Evolutionary conservation across 2,329 filamentous ascomycete genomes (phyloP).

Genomic region (Immersiporthe knoxdaviesiana): DNA sequence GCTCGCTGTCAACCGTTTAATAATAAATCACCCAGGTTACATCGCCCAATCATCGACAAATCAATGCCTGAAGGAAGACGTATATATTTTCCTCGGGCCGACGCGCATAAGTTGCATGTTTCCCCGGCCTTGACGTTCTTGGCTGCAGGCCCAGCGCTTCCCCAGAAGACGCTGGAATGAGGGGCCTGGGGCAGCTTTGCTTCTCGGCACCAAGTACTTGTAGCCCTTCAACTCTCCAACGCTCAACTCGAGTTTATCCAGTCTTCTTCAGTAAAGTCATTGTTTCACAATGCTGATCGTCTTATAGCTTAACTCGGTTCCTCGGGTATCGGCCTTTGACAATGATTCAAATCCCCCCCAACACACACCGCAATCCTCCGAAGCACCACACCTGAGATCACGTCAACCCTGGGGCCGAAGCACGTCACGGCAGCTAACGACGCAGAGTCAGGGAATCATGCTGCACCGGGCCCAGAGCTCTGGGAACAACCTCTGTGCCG

Average conservation of each 20-base stretch:
- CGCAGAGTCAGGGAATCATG: neutral
- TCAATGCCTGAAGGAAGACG: neutral
- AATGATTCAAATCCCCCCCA: no score
- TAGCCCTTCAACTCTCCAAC: neutral
- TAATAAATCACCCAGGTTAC: neutral
- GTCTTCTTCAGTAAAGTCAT: neutral
- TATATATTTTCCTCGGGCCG: neutral
- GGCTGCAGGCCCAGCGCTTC: neutral
- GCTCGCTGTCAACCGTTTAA: no score
- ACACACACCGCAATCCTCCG: neutral
- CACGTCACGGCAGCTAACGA: conserved; percentile 8
- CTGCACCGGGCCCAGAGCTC: neutral
- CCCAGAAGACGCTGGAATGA: neutral
- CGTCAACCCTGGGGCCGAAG: conserved; percentile 16
- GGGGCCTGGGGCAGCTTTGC: neutral
- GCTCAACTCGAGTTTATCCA: neutral
- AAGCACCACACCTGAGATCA: neutral
- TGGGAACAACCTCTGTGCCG: neutral
- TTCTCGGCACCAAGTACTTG: neutral
- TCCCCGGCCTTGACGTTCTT: neutral
- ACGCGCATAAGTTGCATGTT: neutral
- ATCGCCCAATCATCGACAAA: neutral
- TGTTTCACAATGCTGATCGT: neutral
- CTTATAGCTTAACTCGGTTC: neutral
- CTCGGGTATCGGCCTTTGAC: neutral